Base-by-base conservation (phyloP, 2,329 filamentous ascomycete genomes). In the Neofusicoccum kwambonambiense region DNA sequence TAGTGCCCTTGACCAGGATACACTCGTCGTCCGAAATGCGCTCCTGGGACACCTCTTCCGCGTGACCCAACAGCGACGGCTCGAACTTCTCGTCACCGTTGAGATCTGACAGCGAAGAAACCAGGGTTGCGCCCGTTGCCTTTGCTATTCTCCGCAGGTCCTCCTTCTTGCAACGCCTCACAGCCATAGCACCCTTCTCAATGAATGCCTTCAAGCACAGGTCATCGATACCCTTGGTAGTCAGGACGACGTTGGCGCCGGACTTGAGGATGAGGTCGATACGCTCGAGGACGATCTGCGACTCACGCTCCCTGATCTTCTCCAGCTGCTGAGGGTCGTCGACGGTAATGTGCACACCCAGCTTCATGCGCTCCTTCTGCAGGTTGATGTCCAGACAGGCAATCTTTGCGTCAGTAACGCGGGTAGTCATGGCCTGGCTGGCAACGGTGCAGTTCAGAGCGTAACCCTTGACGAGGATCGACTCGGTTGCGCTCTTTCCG, bases 31-130 rank as follows among this genome's bases (percentile, higher is more conserved):
- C 95, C 2, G 95, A 98, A 77, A 99, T 98, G 74, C 94, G 90
- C 84, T 98, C 95, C 80, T 99, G 95, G n/a, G 90, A 87, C 68
- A 99, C 94, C 80, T 98, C 95, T 72, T 99, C 95, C 13, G 95
- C 95, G 69, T 92, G 85, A 66, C 95, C 95, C 42, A 99, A 85
- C 75, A 92, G 91, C 45, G 93, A 93, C 22, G 92, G 83, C 71
- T 99, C 95, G 73, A 98, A 99, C 76, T 90, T 92, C 83, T 99
- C 95, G 76, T 99, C 95, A 66, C 95, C 95, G 76, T 99, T 98
- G 69, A 99, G 83, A 77, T 99, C 96, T 4, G 95, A 98, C 54
- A 99, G 84, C 7, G 93, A 94, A 83, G 91, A 94, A 70, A 99
- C 87, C 65, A 99, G 84, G 17, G 93, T 97, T 19, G 94, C 95